Evolutionary conservation across 257 asterid genomes (phyloP), one percentile per base, ranked within the genome.

Genomic region (Solanum neorickii): DNA sequence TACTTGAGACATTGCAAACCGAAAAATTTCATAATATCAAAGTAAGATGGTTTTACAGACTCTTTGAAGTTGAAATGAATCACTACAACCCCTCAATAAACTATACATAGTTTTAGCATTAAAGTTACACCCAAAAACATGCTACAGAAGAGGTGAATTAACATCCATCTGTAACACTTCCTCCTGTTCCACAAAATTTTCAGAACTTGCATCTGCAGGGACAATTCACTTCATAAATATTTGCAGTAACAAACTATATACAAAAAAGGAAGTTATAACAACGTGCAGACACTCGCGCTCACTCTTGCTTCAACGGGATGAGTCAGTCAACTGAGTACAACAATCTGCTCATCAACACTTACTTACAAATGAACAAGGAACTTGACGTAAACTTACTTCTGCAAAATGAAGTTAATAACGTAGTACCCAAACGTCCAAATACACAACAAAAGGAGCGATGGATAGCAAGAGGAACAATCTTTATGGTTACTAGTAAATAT

Each of bases 391-490:
- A 39, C 82, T 8, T n/a, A n/a, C 20, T 39, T 6, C 12, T 1
- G 35, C 31, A 14, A 2, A 41, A 74, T 37, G 31, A 74, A 72
- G 27, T 41, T 21, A 75, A 42, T 4, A 83, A 15, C 83, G 74
- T 90, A 83, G 89, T 56, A 33, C 75, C 85, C 86, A 89, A 77
- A 90, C 89, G 87, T 90, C 92, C 89, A 88, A 44, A 88, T 83
- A 69, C 82, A 65, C 76, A 39, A 88, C 4, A 10, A 65, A 4
- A 4, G n/a, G 82, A 65, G 77, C 83, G 14, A 21, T n/a, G 92
- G 92, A 86, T 88, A 90, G 92, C 90, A 89, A 86, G 92, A 60
- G 90, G 86, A 86, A 90, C 90, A 83, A 11, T 88, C 83, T 74
- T 16, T 88, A 7, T 90, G 65, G 87, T 84, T 41, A 72, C 86